Evolutionary conservation across 2,329 filamentous ascomycete genomes (phyloP).

Genomic region (Cladosporium oxysporum): DNA sequence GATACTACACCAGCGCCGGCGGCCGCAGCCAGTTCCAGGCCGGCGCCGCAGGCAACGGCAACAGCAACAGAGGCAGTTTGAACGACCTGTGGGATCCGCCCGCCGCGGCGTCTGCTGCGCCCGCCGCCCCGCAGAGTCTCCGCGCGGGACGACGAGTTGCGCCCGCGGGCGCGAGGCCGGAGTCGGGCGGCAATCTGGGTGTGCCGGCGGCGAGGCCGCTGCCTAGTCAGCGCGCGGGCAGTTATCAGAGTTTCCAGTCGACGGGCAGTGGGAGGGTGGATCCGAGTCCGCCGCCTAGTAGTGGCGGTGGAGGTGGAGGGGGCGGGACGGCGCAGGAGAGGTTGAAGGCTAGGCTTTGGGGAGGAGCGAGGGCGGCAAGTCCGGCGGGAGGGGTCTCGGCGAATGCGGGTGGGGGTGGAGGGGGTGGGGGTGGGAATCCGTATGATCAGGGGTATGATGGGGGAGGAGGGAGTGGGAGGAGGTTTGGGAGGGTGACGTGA

Average conservation of each 20-base stretch:
- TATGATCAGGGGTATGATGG: constrained; percentile 24
- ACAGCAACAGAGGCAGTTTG: constrained; percentile 48
- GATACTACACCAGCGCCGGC: constrained; percentile 36
- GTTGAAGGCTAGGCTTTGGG: constrained; percentile 76
- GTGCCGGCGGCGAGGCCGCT: constrained; percentile 54
- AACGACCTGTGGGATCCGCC: constrained; percentile 62
- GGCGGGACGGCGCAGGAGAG: constrained; percentile 72
- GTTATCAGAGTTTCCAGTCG: constrained; percentile 62
- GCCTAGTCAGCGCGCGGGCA: constrained; percentile 72
- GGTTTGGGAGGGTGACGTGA: constrained; percentile 14
- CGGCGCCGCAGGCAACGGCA: background rate
- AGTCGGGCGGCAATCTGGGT: constrained; percentile 35
- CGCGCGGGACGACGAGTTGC: constrained; percentile 29
- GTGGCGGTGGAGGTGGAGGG: constrained; percentile 43
- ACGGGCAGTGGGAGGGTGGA: constrained; percentile 37
- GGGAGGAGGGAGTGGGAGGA: constrained; percentile 17
- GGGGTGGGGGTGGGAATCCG: constrained; percentile 17
- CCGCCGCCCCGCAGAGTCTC: constrained; percentile 49
- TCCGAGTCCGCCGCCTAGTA: constrained; percentile 40
- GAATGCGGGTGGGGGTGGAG: background rate
- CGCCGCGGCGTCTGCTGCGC: constrained; percentile 35
- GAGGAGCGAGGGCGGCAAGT: constrained; percentile 27
- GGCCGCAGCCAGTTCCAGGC: constrained; percentile 29
- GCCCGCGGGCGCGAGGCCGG: constrained; percentile 24
- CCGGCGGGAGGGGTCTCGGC: background rate